A percentile compares a stretch with the other conserved stretches of the same genome.
phyloP scores from a whole-genome alignment of 2,329 filamentous ascomycete genomes.

The Cladosporium sp. region DNA sequence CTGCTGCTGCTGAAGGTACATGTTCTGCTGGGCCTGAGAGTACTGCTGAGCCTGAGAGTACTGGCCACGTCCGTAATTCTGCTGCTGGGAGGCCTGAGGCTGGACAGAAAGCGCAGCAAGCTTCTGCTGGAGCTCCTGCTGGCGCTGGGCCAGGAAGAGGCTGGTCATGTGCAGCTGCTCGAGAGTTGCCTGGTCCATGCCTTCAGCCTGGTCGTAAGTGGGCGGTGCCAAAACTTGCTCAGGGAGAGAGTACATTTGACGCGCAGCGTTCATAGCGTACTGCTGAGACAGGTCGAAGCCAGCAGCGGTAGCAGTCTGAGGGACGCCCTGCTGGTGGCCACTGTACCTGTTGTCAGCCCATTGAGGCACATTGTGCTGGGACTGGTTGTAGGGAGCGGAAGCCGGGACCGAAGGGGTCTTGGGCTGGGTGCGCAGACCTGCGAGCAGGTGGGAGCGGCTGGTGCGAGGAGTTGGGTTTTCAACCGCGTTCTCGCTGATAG shows the following conservation, averaged over 20 bases:
- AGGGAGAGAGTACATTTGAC: conserved; percentile 63
- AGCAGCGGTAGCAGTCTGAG: conserved; percentile 57
- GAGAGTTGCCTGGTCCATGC: conserved; percentile 81
- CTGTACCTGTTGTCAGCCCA: conserved; percentile 41
- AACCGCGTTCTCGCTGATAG: conserved; percentile 64
- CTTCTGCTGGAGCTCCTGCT: conserved; percentile 92
- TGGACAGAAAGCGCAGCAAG: conserved; percentile 77
- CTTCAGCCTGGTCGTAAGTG: conserved; percentile 64
- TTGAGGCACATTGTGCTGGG: conserved; percentile 44
- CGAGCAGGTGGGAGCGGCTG: conserved; percentile 89
- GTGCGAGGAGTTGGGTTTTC: conserved; percentile 81
- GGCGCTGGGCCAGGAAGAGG: conserved; percentile 86
- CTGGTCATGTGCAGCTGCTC: conserved; percentile 89
- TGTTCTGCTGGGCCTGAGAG: conserved; percentile 51
- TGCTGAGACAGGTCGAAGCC: conserved; percentile 42
- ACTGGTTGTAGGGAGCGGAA: conserved; percentile 58
- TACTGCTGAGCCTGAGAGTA: conserved; percentile 52
- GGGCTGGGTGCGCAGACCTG: conserved; percentile 86
- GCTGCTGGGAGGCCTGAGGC: conserved; percentile 55
- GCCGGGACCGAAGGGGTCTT: conserved; percentile 73
- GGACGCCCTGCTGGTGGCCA: conserved; percentile 43
- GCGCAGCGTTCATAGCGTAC: conserved; percentile 45
- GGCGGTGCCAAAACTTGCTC: conserved; percentile 87
- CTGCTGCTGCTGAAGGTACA: conserved; percentile 57
- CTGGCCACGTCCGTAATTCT: conserved; percentile 29